These are phyloP conservation scores for Kregervanrija delftensis DNA, from an alignment of 805 yeast species.

Conservation along the genomic window DNA sequence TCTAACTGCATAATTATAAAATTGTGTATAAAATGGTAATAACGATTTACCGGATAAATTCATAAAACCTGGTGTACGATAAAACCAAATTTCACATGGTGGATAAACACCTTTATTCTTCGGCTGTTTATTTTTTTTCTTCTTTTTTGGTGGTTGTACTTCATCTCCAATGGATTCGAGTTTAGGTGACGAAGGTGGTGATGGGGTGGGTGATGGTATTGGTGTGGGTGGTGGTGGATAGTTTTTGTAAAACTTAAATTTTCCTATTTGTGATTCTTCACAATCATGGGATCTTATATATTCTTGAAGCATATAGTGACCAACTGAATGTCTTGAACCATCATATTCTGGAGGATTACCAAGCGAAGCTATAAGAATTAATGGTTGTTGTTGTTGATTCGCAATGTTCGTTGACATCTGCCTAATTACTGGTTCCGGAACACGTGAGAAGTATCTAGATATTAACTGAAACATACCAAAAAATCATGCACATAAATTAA, in stretches of 20 bases:
- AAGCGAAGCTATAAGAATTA: conserved; percentile 41
- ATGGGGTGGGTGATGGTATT: too few species aligned
- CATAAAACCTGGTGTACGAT: conserved; percentile 39
- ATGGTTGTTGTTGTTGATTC: conserved; percentile 13
- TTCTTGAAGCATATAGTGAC: conserved; percentile 47
- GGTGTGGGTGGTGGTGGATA: too few species aligned
- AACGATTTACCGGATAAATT: conserved; percentile 53
- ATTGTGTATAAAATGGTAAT: conserved; percentile 34
- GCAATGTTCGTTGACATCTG: background rate
- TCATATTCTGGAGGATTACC: conserved; percentile 68
- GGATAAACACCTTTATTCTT: conserved; percentile 1
- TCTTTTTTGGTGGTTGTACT: too few species aligned
- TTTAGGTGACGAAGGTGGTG: too few species aligned
- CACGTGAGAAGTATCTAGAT: background rate
- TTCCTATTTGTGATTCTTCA: too few species aligned
- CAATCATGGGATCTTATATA: too few species aligned
- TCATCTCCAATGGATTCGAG: too few species aligned
- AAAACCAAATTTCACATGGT: conserved; percentile 7
- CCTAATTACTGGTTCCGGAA: background rate
- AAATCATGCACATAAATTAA: too few species aligned
- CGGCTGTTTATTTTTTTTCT: background rate
- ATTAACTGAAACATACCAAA: background rate
- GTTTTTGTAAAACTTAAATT: too few species aligned
- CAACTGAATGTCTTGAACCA: conserved; percentile 73
- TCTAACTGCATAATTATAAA: conserved; percentile 20